phyloP scores from a whole-genome alignment of 1,139 yeast species.

The Ogataea hybrid region DNA sequence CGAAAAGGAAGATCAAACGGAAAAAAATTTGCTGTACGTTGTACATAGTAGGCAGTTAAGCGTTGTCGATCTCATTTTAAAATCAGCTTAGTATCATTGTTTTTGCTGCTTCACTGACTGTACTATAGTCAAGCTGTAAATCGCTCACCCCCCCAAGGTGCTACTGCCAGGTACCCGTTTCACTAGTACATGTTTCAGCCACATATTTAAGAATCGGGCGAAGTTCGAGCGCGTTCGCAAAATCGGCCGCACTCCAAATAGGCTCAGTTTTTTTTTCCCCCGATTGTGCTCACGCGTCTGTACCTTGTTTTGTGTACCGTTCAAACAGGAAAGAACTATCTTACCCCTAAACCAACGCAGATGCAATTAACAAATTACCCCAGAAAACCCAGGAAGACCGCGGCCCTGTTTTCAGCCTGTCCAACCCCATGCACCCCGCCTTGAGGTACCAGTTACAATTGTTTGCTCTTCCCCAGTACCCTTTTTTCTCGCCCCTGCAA shows the following conservation, averaged over 20 bases:
- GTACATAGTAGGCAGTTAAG: background rate
- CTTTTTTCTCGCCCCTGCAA: background rate
- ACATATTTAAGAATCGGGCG: background rate
- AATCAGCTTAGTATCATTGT: background rate
- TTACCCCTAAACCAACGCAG: background rate
- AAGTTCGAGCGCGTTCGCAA: background rate
- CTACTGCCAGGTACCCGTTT: background rate
- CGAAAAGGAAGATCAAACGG: background rate
- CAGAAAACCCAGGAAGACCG: background rate
- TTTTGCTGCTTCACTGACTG: background rate
- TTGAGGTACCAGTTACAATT: background rate
- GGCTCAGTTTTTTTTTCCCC: background rate
- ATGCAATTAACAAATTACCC: background rate
- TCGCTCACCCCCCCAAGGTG: background rate
- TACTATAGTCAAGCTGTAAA: background rate
- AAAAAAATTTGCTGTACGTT: conserved; percentile 1
- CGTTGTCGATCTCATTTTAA: background rate
- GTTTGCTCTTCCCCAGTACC: background rate
- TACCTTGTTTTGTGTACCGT: background rate
- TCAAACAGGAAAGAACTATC: background rate
- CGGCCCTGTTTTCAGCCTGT: background rate
- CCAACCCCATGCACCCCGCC: background rate
- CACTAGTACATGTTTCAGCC: background rate
- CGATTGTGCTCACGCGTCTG: background rate
- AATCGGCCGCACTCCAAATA: background rate